Conservation (phyloP, 176 grass and related monocot species). For the Eragrostis nindensis region DNA sequence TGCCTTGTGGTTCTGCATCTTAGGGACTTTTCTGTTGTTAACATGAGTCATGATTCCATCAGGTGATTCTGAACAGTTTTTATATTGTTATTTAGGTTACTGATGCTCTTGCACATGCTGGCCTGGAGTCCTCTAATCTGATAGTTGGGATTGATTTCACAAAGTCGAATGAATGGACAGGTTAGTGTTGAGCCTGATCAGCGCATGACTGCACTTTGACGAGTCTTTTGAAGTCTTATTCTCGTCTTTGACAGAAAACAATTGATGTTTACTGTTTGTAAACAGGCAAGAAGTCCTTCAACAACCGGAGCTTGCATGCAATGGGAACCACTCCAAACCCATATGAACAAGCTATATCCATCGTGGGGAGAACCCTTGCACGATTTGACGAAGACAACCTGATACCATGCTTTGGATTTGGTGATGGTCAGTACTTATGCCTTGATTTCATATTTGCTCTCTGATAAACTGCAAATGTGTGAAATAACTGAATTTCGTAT, state of each 20-base stretch:
- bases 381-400: slow-evolving; percentile 81
- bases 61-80: neutral
- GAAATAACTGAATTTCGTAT: slow-evolving; percentile 4
- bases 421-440: slow-evolving; percentile 60
- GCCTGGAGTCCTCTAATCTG: slow-evolving; percentile 78
- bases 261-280: slow-evolving; percentile 21
- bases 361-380: slow-evolving; percentile 65
- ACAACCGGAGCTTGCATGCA: slow-evolving; percentile 64
- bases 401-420: slow-evolving; percentile 84
- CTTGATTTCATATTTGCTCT: neutral
- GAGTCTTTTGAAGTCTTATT: neutral
- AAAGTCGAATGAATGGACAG: slow-evolving; percentile 86
- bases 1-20: neutral
- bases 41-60: neutral
- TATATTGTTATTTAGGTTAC: slow-evolving; percentile 54
- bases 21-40: slow-evolving; percentile 1
- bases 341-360: slow-evolving; percentile 81
- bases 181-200: slow-evolving; percentile 28
- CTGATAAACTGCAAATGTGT: neutral
- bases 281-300: slow-evolving; percentile 60
- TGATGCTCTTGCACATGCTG: slow-evolving; percentile 71
- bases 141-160: slow-evolving; percentile 92
- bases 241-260: neutral
- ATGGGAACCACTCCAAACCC: slow-evolving; percentile 66
- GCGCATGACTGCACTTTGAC: neutral